Base-by-base conservation (phyloP, 192 early-diverging fungal genomes). In the Rhizophagus clarus region DNA sequence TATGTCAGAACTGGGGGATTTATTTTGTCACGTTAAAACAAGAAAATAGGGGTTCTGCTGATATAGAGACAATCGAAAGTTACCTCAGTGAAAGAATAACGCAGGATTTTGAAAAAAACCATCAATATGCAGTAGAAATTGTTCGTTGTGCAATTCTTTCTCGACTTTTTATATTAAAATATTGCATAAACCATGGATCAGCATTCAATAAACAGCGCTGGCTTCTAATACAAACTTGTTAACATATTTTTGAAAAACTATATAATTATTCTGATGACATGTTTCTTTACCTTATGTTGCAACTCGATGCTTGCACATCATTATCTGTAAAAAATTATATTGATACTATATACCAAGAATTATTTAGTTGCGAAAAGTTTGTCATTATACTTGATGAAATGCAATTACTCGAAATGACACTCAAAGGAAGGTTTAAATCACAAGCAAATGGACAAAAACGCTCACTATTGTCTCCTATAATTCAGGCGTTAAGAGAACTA, bases 401-500 rank as follows among this genome's bases (percentile, higher is more conserved):
- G 7, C 45, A 47, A 8, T 3, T 47, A 2, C 45, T 47, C 7
- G 45, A 47, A 47, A 8, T 1, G 1, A 10, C 10, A 47, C 7
- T 47, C 1, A 47, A 8, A 12, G 7, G 45, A 47, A 47, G 10
- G 7, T 47, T 47, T 8, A 47, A 47, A 47, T 2, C 7, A 8
- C 45, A 10, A 47, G 10, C 1, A 47, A 47, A 12, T 47, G 45
- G 10, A 5, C 3, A 47, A 1, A 47, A 47, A 11, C 47, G 37
- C 9, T 49, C 71, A 49, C 45, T 49, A 2, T 73, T 73, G 47
- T 73, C 71, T 73, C 71, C 45, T 6, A 12, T 73, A 22, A 51
- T 73, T 51, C 12, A 73, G 20, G 6, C 71, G 26, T 56, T 73
- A 47, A 73, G 71, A 49, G 66, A 68, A 32, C 66, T 32, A 68